Evolutionary conservation across 495 filamentous ascomycete species (phyloP).

Genomic region (Aspergillus biplanus): DNA sequence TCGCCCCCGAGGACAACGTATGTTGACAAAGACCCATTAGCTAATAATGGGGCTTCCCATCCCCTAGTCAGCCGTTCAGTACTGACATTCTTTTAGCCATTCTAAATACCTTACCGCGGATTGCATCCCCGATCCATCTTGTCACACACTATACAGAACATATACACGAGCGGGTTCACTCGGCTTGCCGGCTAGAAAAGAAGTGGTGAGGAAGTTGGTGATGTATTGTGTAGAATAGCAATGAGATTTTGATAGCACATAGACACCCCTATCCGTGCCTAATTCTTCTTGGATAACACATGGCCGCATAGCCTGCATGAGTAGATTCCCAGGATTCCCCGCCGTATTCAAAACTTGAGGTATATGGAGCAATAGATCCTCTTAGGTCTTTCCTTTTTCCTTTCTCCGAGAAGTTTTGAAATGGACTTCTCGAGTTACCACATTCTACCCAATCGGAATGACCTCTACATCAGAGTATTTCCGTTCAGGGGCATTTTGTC

Average conservation of each 20-base stretch:
- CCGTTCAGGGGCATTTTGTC: no score
- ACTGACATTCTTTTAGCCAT: conserved; percentile 42
- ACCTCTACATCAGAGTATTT: no score
- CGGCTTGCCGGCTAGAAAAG: conserved; percentile 17
- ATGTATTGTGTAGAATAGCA: conserved; percentile 39
- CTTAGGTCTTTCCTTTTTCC: no score
- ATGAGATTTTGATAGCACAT: conserved; percentile 46
- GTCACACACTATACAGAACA: conserved; percentile 6
- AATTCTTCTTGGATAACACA: neutral
- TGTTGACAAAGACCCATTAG: conserved; percentile 19
- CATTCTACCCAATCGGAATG: no score
- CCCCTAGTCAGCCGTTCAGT: neutral
- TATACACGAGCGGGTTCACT: conserved; percentile 16
- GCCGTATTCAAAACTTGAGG: no score
- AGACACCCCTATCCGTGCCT: conserved; percentile 27
- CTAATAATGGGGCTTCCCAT: neutral
- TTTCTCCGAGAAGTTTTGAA: no score
- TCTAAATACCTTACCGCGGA: conserved; percentile 38
- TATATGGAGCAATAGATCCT: no score
- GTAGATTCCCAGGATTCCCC: no score
- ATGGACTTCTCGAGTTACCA: no score
- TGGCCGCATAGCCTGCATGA: no score
- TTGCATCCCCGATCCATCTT: conserved; percentile 17
- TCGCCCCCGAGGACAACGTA: conserved; percentile 68
- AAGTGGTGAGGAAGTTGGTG: conserved; percentile 16